phyloP scores from a whole-genome alignment of 495 filamentous ascomycete genomes.

The Delitschia confertaspora region DNA sequence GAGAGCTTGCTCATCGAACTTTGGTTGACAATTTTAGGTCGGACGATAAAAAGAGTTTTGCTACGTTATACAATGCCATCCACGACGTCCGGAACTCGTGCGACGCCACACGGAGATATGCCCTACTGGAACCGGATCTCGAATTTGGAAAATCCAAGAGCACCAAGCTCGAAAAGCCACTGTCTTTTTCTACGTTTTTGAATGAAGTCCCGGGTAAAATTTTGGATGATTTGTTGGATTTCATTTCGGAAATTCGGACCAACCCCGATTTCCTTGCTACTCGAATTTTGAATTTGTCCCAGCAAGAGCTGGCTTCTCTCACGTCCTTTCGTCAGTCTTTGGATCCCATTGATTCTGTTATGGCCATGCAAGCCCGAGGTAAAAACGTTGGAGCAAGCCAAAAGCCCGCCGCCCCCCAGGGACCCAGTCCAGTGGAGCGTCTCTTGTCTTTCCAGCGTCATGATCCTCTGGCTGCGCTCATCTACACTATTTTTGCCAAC shows the following conservation, averaged over 20 bases:
- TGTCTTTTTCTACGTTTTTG: slow-evolving; percentile 58
- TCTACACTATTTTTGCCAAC: slow-evolving; percentile 83
- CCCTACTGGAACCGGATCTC: slow-evolving; percentile 59
- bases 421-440: slow-evolving; percentile 57
- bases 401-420: slow-evolving; percentile 41
- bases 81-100: slow-evolving; percentile 83
- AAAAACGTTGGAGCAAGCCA: slow-evolving; percentile 34
- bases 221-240: slow-evolving; percentile 64
- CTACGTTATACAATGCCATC: slow-evolving; percentile 74
- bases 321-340: slow-evolving; percentile 65
- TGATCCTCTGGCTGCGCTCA: slow-evolving; percentile 74
- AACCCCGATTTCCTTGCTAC: slow-evolving; percentile 81
- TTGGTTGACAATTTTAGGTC: slow-evolving; percentile 81
- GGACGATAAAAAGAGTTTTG: slow-evolving; percentile 85
- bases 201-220: slow-evolving; percentile 68
- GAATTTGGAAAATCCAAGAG: slow-evolving; percentile 41
- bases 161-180: slow-evolving; percentile 28
- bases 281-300: slow-evolving; percentile 61
- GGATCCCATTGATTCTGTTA: slow-evolving; percentile 72
- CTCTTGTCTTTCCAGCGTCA: slow-evolving; percentile 77
- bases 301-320: slow-evolving; percentile 63
- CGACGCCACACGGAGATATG: slow-evolving; percentile 59
- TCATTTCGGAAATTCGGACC: slow-evolving; percentile 72
- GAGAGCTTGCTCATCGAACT: slow-evolving; percentile 67
- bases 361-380: slow-evolving; percentile 57